Evolutionary conservation across 2,329 filamentous ascomycete genomes (phyloP).

Genomic region (Neofusicoccum sp.): DNA sequence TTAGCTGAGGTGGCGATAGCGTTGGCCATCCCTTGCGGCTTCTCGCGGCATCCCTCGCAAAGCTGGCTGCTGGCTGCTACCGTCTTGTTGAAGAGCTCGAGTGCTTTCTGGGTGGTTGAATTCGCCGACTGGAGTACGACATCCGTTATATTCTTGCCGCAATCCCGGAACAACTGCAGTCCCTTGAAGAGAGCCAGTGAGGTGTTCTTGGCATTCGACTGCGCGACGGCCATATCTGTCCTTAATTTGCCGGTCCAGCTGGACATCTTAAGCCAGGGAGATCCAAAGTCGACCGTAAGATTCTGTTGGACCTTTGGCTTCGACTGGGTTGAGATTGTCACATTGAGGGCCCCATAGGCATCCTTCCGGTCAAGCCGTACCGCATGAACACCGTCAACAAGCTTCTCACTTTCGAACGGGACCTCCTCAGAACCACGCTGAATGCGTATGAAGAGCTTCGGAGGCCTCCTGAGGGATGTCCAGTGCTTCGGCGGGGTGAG

Average conservation of each 20-base stretch:
- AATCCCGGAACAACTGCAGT: not conserved
- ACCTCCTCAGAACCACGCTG: slow-evolving; percentile 43
- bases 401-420: slow-evolving; percentile 31
- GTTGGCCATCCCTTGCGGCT: not conserved
- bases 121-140: not conserved
- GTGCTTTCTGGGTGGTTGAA: not conserved
- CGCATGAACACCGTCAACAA: slow-evolving; percentile 52
- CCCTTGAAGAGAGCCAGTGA: slow-evolving; percentile 24
- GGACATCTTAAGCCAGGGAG: slow-evolving; percentile 30
- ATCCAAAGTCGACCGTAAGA: slow-evolving; percentile 33
- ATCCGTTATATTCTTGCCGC: slow-evolving; percentile 6
- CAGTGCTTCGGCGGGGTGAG: slow-evolving; percentile 50
- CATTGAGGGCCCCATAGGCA: slow-evolving; percentile 48
- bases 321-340: slow-evolving; percentile 44
- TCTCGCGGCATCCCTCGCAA: not conserved
- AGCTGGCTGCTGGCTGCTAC: not conserved
- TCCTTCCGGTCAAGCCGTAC: slow-evolving; percentile 51
- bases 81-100: slow-evolving; percentile 11
- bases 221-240: slow-evolving; percentile 24
- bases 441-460: slow-evolving; percentile 51
- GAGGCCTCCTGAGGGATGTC: slow-evolving; percentile 42
- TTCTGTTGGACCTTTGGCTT: slow-evolving; percentile 30
- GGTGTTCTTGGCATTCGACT: slow-evolving; percentile 25
- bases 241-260: slow-evolving; percentile 24
- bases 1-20: not conserved